A percentile compares a stretch with the other conserved stretches of the same genome.
Conservation (phyloP, 768 basidiomycete species). For the Rhodotorula toruloides region DNA sequence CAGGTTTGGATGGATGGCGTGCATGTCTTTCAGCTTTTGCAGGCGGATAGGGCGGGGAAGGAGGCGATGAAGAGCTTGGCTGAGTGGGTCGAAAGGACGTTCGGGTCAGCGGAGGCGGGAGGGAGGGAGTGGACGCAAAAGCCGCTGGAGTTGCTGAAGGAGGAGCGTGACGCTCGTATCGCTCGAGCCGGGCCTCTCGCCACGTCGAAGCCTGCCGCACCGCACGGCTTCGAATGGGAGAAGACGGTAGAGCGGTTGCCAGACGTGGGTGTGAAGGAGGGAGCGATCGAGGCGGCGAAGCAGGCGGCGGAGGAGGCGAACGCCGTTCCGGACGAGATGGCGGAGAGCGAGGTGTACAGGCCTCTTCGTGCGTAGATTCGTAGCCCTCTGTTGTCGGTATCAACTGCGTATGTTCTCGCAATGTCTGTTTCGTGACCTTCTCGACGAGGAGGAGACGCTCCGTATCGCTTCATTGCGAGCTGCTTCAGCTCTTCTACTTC, state of each 20-base stretch:
- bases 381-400: no score
- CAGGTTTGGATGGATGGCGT: slow-evolving; percentile 86
- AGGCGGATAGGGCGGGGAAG: neutral
- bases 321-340: neutral
- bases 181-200: neutral
- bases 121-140: neutral
- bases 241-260: neutral
- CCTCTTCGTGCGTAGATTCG: no score
- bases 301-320: slow-evolving; percentile 4
- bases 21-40: slow-evolving; percentile 21
- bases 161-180: neutral
- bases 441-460: no score
- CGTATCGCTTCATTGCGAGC: no score
- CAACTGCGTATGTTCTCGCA: no score
- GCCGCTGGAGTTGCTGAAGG: neutral
- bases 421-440: no score
- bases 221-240: neutral
- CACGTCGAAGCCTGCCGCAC: no score
- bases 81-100: neutral
- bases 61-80: neutral
- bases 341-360: neutral
- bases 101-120: neutral
- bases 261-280: neutral
- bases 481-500: slow-evolving; percentile 1
- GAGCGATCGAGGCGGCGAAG: neutral